phyloP scores from a whole-genome alignment of 352 stramenopile genomes.

The Phytophthora megakarya region DNA sequence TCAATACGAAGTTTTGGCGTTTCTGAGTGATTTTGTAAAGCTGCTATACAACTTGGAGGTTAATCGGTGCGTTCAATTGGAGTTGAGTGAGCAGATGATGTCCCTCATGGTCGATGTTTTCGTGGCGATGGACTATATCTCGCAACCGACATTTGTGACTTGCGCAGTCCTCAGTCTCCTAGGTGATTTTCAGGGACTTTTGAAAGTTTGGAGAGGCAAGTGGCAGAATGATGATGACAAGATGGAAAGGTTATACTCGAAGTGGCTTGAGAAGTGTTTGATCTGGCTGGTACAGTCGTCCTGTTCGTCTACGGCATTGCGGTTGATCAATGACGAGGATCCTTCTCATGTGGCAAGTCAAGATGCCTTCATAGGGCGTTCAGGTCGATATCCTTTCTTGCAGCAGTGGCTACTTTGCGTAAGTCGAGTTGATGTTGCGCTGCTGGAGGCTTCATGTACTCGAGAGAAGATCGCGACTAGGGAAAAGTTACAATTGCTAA shows the following conservation, averaged over 20 bases:
- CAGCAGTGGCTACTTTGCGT: slow-evolving; percentile 62
- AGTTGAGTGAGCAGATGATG: slow-evolving; percentile 25
- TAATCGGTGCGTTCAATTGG: background rate
- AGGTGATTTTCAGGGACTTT: slow-evolving; percentile 33
- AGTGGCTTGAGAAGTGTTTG: slow-evolving; percentile 35
- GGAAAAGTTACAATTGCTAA: background rate
- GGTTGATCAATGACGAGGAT: slow-evolving; percentile 24
- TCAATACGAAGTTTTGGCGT: slow-evolving; percentile 39
- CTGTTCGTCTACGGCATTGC: slow-evolving; percentile 33
- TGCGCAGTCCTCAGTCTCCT: slow-evolving; percentile 45
- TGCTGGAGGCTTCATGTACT: slow-evolving; percentile 14
- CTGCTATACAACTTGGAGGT: slow-evolving; percentile 11
- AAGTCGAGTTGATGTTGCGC: slow-evolving; percentile 30
- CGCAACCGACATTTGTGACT: slow-evolving; percentile 53
- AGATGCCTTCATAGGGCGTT: slow-evolving; percentile 41
- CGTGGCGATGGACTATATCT: slow-evolving; percentile 22
- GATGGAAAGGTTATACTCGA: slow-evolving; percentile 1
- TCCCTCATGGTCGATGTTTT: slow-evolving; percentile 25
- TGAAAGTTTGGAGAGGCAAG: slow-evolving; percentile 14
- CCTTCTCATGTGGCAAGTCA: slow-evolving; percentile 27
- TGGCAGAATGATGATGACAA: background rate
- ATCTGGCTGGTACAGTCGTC: slow-evolving; percentile 33
- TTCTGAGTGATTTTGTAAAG: slow-evolving; percentile 41
- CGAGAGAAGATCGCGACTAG: background rate
- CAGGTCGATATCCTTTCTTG: slow-evolving; percentile 54